Base-by-base conservation (phyloP, 768 basidiomycete species). In the Hortiboletus campestris region DNA sequence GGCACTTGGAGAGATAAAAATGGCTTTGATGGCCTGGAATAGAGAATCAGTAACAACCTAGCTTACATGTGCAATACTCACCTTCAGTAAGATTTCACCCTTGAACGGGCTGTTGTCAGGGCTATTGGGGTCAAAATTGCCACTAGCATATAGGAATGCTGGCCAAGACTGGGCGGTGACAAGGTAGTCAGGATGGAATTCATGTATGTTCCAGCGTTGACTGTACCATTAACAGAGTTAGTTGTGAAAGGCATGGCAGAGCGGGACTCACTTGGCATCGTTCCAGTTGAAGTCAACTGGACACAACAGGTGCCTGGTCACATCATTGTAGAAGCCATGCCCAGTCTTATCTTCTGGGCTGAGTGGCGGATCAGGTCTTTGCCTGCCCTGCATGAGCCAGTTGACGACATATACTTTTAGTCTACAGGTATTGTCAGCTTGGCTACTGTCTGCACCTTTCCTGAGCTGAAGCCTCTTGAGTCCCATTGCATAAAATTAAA, bases 131-230 rank as follows among this genome's bases (percentile, higher is more conserved):
- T 55, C 34, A 16, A 10, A 54, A 13, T 25, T 2, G 32, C 52
- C 31, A 34, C 17, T 28, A 14, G 41, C 9, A 31, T 58, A 58
- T 13, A 58, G 11, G 6, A 58, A 58, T 5, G 25, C 7, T 1
- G 52, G 52, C 57, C 57, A 58, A 6, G 34, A 40, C 1, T 54
- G 25, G 2, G 48, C 34, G 1, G 53, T 58, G 11, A 58, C 22
- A 2, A 47, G 44, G 31, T 14, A 55, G 12, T 58, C 6, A 0
- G 39, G 53, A n/a, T 57, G 56, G 3, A 48, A 53, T 0, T 52
- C 20, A 0, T 8, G 9, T 1, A 56, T 47, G 2, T 34, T 54
- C n/a, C 43, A 25, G 9, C n/a, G n/a, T 25, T 59, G 16, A 31
- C 38, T 52, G 19, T 19, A 16, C 16, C 16, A 11, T 36, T 14